These are phyloP conservation scores for Cytospora piceae DNA, from an alignment of 2,329 filamentous ascomycete species.

Conservation along the genomic window DNA sequence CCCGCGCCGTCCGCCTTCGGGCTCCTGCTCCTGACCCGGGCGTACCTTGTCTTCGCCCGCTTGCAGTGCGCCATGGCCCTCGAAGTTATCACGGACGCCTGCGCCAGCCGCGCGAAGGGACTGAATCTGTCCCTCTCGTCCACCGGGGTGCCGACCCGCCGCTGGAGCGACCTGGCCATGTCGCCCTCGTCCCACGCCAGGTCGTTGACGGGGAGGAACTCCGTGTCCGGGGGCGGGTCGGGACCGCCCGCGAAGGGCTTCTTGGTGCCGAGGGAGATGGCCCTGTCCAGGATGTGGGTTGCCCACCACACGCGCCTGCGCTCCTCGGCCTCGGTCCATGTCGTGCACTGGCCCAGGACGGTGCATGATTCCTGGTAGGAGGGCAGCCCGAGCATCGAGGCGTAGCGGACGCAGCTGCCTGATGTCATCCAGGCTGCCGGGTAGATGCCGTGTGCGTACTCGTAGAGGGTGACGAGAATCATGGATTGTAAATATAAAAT, in stretches of 20 bases:
- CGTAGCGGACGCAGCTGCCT: slow-evolving; percentile 49
- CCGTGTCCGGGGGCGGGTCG: slow-evolving; percentile 30
- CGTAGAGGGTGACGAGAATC: slow-evolving; percentile 51
- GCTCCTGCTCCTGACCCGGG: background rate
- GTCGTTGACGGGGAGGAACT: slow-evolving; percentile 44
- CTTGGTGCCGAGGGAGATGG: slow-evolving; percentile 38
- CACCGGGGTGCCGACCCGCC: slow-evolving; percentile 45
- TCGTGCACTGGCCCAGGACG: slow-evolving; percentile 43
- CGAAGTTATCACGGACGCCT: slow-evolving; percentile 42
- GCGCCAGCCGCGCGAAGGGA: slow-evolving; percentile 55
- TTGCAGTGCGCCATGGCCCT: slow-evolving; percentile 41
- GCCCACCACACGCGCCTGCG: slow-evolving; percentile 53
- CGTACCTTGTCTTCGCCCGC: slow-evolving; percentile 26
- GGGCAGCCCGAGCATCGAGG: slow-evolving; percentile 49
- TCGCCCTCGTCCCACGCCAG: slow-evolving; percentile 47
- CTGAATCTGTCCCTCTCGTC: slow-evolving; percentile 45
- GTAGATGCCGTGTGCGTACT: slow-evolving; percentile 53
- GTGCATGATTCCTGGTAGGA: slow-evolving; percentile 41
- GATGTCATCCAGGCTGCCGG: slow-evolving; percentile 54
- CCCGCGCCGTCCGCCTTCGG: slow-evolving; percentile 32
- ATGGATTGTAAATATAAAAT: slow-evolving; percentile 50
- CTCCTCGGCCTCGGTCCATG: slow-evolving; percentile 54
- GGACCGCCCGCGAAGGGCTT: slow-evolving; percentile 33
- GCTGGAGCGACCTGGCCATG: slow-evolving; percentile 36
- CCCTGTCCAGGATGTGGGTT: slow-evolving; percentile 50